These are phyloP conservation scores for Pelargonium cotyledonis DNA, from an alignment of 441 rosid genomes.

Conservation along the genomic window DNA sequence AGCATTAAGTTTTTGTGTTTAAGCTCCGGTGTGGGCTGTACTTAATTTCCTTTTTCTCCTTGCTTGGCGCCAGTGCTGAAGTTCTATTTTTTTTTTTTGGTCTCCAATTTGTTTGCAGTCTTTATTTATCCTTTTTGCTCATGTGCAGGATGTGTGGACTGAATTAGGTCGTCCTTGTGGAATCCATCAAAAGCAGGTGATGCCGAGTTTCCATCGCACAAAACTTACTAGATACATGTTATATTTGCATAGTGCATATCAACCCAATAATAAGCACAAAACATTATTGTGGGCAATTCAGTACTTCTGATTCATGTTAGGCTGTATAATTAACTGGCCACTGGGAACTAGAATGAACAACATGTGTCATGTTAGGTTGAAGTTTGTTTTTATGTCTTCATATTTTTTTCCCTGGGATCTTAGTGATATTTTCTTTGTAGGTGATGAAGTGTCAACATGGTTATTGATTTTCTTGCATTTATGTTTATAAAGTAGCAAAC, in stretches of 20 bases:
- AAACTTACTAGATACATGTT: background rate
- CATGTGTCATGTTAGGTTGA: background rate
- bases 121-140: slow-evolving; percentile 15
- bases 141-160: slow-evolving; percentile 89
- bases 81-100: background rate
- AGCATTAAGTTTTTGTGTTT: slow-evolving; percentile 10
- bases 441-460: background rate
- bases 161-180: slow-evolving; percentile 98
- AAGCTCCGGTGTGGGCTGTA: background rate
- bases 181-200: slow-evolving; percentile 93
- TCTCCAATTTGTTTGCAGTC: background rate
- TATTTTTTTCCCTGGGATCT: background rate
- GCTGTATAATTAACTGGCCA: no score
- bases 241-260: background rate
- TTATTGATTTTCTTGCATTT: background rate
- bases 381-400: no score
- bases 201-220: background rate
- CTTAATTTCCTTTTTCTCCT: background rate
- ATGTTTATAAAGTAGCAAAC: background rate
- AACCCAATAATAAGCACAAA: background rate
- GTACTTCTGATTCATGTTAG: background rate
- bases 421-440: background rate
- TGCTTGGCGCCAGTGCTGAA: background rate
- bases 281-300: background rate
- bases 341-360: no score